A percentile compares a stretch with the other conserved stretches of the same genome.
Conservation (phyloP, 495 filamentous ascomycete genomes). For the Penicillium pulvis region DNA sequence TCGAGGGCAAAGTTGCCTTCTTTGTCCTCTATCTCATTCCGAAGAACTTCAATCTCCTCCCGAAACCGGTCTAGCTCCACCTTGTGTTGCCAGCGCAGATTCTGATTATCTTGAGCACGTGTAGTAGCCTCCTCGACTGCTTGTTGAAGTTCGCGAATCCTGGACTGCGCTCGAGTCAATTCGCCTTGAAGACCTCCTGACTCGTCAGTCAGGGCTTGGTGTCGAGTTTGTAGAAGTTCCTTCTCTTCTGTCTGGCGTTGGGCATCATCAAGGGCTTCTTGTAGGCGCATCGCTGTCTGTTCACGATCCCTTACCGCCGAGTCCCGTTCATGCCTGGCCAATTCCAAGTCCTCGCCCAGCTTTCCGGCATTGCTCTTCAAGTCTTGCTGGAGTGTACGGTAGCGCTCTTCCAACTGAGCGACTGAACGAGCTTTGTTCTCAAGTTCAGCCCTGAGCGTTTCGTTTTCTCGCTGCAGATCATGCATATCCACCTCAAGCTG, state of each 20-base stretch:
- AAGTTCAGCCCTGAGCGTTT: constrained; percentile 49
- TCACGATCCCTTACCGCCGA: constrained; percentile 37
- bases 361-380: constrained; percentile 42
- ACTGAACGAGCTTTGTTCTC: constrained; percentile 49
- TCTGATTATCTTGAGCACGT: constrained; percentile 57
- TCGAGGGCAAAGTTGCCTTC: constrained; percentile 70
- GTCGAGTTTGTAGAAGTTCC: constrained; percentile 66
- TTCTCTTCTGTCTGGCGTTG: constrained; percentile 65
- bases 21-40: constrained; percentile 73
- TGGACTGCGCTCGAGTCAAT: constrained; percentile 54
- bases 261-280: constrained; percentile 56
- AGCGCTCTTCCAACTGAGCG: constrained; percentile 42
- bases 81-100: constrained; percentile 60
- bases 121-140: constrained; percentile 60
- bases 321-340: constrained; percentile 40
- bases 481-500: constrained; percentile 66
- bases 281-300: constrained; percentile 47
- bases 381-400: constrained; percentile 45
- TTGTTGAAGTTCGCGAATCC: constrained; percentile 59
- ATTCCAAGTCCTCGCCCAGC: constrained; percentile 47
- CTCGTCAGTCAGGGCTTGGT: constrained; percentile 69
- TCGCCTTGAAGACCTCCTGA: constrained; percentile 67
- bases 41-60: constrained; percentile 68
- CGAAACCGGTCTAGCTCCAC: constrained; percentile 63
- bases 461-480: constrained; percentile 60